phyloP scores from a whole-genome alignment of 148 eudicot species.

The Polygonum maritimum region DNA sequence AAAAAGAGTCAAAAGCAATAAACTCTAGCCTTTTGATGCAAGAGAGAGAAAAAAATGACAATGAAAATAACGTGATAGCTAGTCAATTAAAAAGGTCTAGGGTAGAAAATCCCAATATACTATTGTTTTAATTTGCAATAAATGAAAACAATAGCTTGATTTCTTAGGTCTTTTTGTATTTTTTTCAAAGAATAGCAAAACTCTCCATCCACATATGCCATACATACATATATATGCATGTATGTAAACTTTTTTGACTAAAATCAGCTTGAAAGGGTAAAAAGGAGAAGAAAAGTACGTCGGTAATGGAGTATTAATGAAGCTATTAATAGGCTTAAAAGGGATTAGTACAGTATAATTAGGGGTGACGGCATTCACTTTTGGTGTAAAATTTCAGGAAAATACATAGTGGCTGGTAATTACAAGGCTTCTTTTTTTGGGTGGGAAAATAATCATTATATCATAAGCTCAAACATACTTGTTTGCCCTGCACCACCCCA shows the following conservation, averaged over 20 bases:
- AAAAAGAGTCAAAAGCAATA: background rate
- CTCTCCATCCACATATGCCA: background rate
- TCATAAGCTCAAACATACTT: constrained; percentile 13
- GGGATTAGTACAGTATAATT: background rate
- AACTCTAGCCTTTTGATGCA: background rate
- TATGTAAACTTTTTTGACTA: background rate
- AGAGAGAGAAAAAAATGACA: background rate
- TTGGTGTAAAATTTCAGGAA: background rate
- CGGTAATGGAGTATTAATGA: background rate
- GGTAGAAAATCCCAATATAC: too few species aligned
- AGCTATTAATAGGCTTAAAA: background rate
- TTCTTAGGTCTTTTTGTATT: too few species aligned
- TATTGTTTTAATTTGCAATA: too few species aligned
- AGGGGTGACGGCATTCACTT: constrained; percentile 15
- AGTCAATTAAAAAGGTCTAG: too few species aligned
- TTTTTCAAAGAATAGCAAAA: background rate
- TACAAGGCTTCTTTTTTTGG: background rate
- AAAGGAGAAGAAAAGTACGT: background rate
- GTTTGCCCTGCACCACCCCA: constrained; percentile 26
- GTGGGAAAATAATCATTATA: constrained; percentile 20
- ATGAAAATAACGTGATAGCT: too few species aligned
- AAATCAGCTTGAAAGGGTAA: background rate
- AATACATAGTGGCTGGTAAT: constrained; percentile 2
- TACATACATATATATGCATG: background rate
- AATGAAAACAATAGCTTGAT: too few species aligned